Percentiles rank a stretch among this genome's conserved stretches.
These are phyloP conservation scores for Aspergillus texensis DNA, from an alignment of 2,329 filamentous ascomycete genomes.

Conservation along the genomic window DNA sequence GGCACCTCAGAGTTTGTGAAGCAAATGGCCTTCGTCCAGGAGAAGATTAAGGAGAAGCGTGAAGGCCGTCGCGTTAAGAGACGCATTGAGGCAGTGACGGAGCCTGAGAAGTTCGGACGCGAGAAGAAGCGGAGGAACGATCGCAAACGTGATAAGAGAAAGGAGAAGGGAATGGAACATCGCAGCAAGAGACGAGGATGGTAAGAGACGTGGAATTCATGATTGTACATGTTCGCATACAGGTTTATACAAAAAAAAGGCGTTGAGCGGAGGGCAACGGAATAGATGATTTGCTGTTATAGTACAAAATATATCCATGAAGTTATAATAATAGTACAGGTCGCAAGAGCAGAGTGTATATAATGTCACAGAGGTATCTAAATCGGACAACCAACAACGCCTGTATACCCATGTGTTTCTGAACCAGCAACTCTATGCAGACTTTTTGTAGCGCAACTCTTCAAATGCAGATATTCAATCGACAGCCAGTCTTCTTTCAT, in stretches of 20 bases:
- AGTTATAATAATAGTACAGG: conserved; percentile 25
- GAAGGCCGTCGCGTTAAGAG: conserved; percentile 79
- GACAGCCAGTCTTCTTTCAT: not conserved
- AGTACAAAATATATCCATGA: not conserved
- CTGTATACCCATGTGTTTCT: conserved; percentile 2
- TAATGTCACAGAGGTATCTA: conserved; percentile 18
- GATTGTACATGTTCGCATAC: conserved; percentile 24
- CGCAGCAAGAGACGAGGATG: conserved; percentile 72
- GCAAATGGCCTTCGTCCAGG: conserved; percentile 71
- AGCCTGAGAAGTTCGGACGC: conserved; percentile 75
- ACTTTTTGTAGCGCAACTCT: not conserved
- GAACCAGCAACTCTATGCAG: not conserved
- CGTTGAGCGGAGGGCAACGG: conserved; percentile 23
- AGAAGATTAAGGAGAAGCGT: conserved; percentile 70
- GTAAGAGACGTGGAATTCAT: conserved; percentile 44
- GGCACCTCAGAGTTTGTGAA: conserved; percentile 79
- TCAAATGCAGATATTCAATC: conserved; percentile 2
- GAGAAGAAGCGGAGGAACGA: conserved; percentile 84
- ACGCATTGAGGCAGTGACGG: conserved; percentile 81
- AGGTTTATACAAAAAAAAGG: conserved; percentile 21
- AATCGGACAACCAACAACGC: conserved; percentile 10
- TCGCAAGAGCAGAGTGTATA: conserved; percentile 27
- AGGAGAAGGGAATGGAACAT: conserved; percentile 74
- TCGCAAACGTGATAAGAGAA: conserved; percentile 79
- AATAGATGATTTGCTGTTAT: conserved; percentile 1